Evolutionary conservation across 2,329 filamentous ascomycete genomes (phyloP).

Genomic region (Penicillium sp.): DNA sequence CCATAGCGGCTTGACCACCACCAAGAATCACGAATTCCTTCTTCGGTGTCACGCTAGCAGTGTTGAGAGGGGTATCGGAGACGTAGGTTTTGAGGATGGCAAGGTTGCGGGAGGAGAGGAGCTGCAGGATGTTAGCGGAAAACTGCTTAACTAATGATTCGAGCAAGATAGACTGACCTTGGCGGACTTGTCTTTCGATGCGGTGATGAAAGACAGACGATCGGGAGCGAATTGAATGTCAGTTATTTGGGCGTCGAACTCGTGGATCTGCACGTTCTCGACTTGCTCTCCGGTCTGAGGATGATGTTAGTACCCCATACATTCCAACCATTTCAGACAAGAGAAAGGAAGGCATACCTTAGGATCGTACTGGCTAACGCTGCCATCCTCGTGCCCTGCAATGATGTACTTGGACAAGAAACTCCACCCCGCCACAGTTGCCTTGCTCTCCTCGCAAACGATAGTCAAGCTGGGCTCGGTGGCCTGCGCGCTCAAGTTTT

Average conservation of each 20-base stretch:
- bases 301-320: constrained; percentile 16
- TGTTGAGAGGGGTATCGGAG: constrained; percentile 94
- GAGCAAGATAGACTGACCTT: constrained; percentile 56
- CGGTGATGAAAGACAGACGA: constrained; percentile 96
- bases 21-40: constrained; percentile 98
- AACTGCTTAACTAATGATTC: background rate
- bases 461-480: constrained; percentile 82
- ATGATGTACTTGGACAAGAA: constrained; percentile 95
- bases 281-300: constrained; percentile 71
- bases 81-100: constrained; percentile 88
- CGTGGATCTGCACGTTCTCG: constrained; percentile 78
- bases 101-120: constrained; percentile 81
- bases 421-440: constrained; percentile 95
- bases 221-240: constrained; percentile 94
- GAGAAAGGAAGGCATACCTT: constrained; percentile 59
- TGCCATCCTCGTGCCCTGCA: constrained; percentile 93
- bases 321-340: background rate
- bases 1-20: constrained; percentile 97
- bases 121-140: constrained; percentile 45
- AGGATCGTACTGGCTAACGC: constrained; percentile 82
- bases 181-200: constrained; percentile 95
- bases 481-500: constrained; percentile 71
- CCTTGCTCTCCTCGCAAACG: constrained; percentile 92
- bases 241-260: constrained; percentile 75
- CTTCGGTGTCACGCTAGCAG: constrained; percentile 85